Evolutionary conservation across 2,329 filamentous ascomycete genomes (phyloP).

Genomic region (Metarhizium humberi): DNA sequence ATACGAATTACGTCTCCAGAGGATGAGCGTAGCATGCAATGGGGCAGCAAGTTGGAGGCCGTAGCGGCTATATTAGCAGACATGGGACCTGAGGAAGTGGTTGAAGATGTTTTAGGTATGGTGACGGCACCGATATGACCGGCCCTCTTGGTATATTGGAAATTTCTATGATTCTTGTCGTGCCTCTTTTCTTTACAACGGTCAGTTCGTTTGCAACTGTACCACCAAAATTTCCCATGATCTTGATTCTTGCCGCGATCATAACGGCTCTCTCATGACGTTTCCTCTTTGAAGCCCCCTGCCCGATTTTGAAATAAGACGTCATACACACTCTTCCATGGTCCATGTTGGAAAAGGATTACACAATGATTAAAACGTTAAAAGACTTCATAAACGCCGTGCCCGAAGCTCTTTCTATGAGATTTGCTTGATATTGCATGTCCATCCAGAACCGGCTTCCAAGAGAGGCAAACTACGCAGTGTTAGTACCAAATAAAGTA

Average conservation of each 20-base stretch:
- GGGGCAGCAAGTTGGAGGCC: constrained; percentile 71
- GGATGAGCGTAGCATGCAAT: constrained; percentile 82
- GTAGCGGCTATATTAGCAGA: constrained; percentile 58
- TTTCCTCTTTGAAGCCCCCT: not conserved
- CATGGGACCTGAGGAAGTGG: constrained; percentile 50
- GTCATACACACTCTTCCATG: not conserved
- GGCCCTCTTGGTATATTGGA: not conserved
- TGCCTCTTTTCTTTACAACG: not conserved
- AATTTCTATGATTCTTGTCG: not conserved
- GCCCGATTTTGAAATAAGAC: not conserved
- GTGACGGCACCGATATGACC: constrained; percentile 31
- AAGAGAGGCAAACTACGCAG: constrained; percentile 66
- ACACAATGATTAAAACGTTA: not conserved
- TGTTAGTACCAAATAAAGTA: constrained; percentile 9
- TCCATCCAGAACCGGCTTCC: constrained; percentile 75
- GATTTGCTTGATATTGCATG: constrained; percentile 75
- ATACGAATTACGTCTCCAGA: constrained; percentile 60
- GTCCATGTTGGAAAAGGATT: not conserved
- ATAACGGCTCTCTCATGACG: not conserved
- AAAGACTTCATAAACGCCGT: not conserved
- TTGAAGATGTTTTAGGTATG: constrained; percentile 53
- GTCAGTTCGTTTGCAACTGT: not conserved
- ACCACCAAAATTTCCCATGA: not conserved
- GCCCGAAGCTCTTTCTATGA: constrained; percentile 32
- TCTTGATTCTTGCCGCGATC: not conserved